Evolutionary conservation across 2,329 filamentous ascomycete genomes (phyloP).

Genomic region (Fusarium sp.): DNA sequence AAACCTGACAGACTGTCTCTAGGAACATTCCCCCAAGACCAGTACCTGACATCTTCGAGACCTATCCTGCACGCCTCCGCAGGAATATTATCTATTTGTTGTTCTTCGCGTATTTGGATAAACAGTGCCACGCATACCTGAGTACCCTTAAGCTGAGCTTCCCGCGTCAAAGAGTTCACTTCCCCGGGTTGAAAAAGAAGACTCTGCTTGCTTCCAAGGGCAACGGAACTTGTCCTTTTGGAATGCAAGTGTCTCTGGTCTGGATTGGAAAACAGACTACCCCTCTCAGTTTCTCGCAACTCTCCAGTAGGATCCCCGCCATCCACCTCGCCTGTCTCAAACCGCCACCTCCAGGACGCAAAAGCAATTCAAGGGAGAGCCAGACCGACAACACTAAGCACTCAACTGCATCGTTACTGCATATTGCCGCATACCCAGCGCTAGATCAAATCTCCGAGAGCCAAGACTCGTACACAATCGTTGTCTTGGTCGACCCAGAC

Average conservation of each 20-base stretch:
- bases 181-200: conserved; percentile 43
- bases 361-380: conserved; percentile 54
- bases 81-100: conserved; percentile 40
- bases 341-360: conserved; percentile 51
- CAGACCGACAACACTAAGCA: conserved; percentile 51
- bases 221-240: conserved; percentile 51
- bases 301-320: conserved; percentile 53
- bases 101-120: conserved; percentile 24
- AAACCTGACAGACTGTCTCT: conserved; percentile 29
- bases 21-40: conserved; percentile 18
- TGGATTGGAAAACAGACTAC: conserved; percentile 54
- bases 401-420: conserved; percentile 50
- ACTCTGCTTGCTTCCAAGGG: conserved; percentile 40
- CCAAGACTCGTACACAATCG: conserved; percentile 48
- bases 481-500: conserved; percentile 50
- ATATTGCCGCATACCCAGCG: conserved; percentile 50
- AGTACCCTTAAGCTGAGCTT: conserved; percentile 39
- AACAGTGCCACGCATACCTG: conserved; percentile 42
- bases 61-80: conserved; percentile 32
- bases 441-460: conserved; percentile 58
- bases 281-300: conserved; percentile 51
- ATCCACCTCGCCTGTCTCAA: conserved; percentile 54
- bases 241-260: conserved; percentile 56
- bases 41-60: conserved; percentile 38
- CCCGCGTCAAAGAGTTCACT: conserved; percentile 38